Percentiles rank a stretch among this genome's conserved stretches.
Conservation (phyloP, 2,329 filamentous ascomycete species). For the Dactylellina haptotyla region DNA sequence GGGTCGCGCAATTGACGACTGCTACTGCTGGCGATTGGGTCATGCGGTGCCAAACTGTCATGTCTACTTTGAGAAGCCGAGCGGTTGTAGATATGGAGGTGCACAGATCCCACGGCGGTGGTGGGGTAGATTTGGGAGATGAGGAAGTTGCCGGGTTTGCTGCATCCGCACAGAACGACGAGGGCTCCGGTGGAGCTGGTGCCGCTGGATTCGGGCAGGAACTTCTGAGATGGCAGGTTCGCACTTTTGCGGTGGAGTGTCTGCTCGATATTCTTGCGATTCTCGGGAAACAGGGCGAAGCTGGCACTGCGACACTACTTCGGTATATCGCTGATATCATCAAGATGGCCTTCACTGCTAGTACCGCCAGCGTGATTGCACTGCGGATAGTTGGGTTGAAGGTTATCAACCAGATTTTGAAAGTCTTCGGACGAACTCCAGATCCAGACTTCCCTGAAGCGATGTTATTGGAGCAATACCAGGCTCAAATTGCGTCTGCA, state of each 20-base stretch:
- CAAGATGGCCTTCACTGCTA: constrained; percentile 95
- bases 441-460: constrained; percentile 98
- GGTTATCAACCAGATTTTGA: constrained; percentile 91
- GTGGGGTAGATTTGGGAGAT: constrained; percentile 83
- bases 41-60: constrained; percentile 83
- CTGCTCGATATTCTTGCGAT: constrained; percentile 83
- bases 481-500: constrained; percentile 96
- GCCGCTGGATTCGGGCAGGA: constrained; percentile 77
- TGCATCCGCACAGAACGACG: constrained; percentile 63
- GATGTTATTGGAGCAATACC: constrained; percentile 95
- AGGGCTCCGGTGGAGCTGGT: constrained; percentile 71
- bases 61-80: constrained; percentile 80
- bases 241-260: constrained; percentile 90
- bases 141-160: constrained; percentile 98
- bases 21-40: constrained; percentile 86
- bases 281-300: constrained; percentile 79
- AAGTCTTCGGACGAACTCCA: constrained; percentile 93
- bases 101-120: constrained; percentile 62
- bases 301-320: constrained; percentile 84
- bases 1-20: constrained; percentile 89
- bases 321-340: constrained; percentile 89
- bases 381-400: constrained; percentile 89
- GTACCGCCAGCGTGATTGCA: constrained; percentile 89
- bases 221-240: constrained; percentile 91
- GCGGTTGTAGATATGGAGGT: constrained; percentile 64